Base-by-base conservation (phyloP, 1,284 basidiomycete genomes). In the Melampsora allii-populina region DNA sequence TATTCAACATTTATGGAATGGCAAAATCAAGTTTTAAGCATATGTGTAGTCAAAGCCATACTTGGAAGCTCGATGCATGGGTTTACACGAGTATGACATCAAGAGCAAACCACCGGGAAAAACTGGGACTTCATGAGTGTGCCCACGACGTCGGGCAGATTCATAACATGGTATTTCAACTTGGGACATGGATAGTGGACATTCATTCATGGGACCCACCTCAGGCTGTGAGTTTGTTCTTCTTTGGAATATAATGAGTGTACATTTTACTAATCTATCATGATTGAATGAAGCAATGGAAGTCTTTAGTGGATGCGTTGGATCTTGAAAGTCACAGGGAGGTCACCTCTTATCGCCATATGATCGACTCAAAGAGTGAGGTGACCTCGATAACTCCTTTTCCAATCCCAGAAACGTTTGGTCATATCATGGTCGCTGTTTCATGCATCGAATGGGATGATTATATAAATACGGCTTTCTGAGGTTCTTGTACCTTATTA, bases 281-380 rank as follows among this genome's bases (percentile, higher is more conserved):
- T 56, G 53, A 12, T 12, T 56, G 12, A 24, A 56, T 29, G n/a
- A 56, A 56, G 53, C 21, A 56, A 56, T 56, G 53, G 53, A 56
- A 56, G 12, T 21, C 53, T 12, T 56, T 56, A 56, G 21, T 56
- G 14, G 53, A 56, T 56, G 12, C 3, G 14, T 24, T 56, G 10
- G 53, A 56, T 24, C 21, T 24, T 56, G 53, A 56, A 56, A 56
- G 53, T 17, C 53, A 56, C 27, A 56, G 9, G 27, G 53, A 21
- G 5, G 53, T 56, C 53, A 24, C 27, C 21, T 21, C 53, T 27
- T 56, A 56, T 56, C 53, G 14, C 21, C 53, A 56, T 56, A 56
- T 21, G 53, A 56, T 56, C 27, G 53, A 56, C 53, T 56, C 53
- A 56, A n/a, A 56, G 53, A 56, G 53, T 56, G 27, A 56, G 53